Base-by-base conservation (phyloP, 2,329 filamentous ascomycete genomes). In the Colletotrichum agaves region DNA sequence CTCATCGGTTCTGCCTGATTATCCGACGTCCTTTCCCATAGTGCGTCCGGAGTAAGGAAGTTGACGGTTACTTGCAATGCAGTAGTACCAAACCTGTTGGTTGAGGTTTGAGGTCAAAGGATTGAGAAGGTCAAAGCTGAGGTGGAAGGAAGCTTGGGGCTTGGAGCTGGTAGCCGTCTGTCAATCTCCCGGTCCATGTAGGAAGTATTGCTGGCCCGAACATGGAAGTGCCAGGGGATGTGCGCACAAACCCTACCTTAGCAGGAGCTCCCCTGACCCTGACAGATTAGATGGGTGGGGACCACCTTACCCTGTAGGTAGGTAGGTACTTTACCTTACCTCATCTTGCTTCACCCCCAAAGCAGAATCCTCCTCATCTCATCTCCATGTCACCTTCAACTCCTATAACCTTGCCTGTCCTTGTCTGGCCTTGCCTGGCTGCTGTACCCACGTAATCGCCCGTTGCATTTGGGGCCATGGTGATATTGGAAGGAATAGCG, bases 101-200 rank as follows among this genome's bases (percentile, higher is more conserved):
- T 37, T 27, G 27, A 27, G 23, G 33, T 3, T 37, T 12, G 33
- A 37, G 33, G 8, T 37, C 10, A 37, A 8, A 37, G 35, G 35
- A 37, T 12, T 37, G 35, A 37, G 35, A 15, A 37, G 35, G 12
- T 37, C 11, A 37, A 37, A 37, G 35, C 13, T 13, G 47, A 41
- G n/a, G 44, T 56, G 50, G 59, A 43, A 39, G 50, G 59, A 43
- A 39, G 35, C n/a, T 12, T 37, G 52, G 19, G 21, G 17, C 17
- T 27, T 10, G 35, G 13, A 56, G 37, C 53, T 56, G 21, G 53
- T 56, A 35, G 41, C 41, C 31, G 56, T 46, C 47, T 66, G 63
- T 62, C 58, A 66, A 62, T 66, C 63, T 66, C 63, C 63, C 63
- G 63, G 17, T 43, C 63, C 58, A 62, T 50, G 17, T 62, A n/a